Conservation (phyloP, 805 yeast species). For the Pichia nakasei region DNA sequence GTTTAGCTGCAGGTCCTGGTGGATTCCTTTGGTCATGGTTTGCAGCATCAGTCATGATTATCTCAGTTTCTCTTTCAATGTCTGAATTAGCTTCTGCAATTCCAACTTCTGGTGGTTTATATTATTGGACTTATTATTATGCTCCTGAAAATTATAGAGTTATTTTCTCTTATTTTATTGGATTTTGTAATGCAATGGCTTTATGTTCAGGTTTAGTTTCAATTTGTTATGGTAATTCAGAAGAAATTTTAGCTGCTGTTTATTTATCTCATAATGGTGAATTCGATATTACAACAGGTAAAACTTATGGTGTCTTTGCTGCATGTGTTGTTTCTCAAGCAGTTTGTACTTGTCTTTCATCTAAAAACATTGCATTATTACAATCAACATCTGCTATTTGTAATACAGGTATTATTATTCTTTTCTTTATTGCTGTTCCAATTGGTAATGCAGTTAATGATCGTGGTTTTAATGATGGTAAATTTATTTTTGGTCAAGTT, state of each 20-base stretch:
- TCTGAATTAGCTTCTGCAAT: slow-evolving; percentile 59
- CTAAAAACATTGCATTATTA: slow-evolving; percentile 45
- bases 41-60: slow-evolving; percentile 44
- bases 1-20: slow-evolving; percentile 53
- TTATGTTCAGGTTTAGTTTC: slow-evolving; percentile 59
- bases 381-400: slow-evolving; percentile 51
- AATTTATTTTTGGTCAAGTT: slow-evolving; percentile 46
- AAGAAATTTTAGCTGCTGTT: slow-evolving; percentile 50
- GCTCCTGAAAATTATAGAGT: slow-evolving; percentile 47
- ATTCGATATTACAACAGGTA: slow-evolving; percentile 45
- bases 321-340: slow-evolving; percentile 50
- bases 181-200: slow-evolving; percentile 60
- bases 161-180: slow-evolving; percentile 54
- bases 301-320: slow-evolving; percentile 55
- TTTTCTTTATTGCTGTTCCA: slow-evolving; percentile 58
- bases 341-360: slow-evolving; percentile 45
- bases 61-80: slow-evolving; percentile 53
- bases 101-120: slow-evolving; percentile 72
- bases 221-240: slow-evolving; percentile 61
- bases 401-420: slow-evolving; percentile 42
- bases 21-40: slow-evolving; percentile 71
- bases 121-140: slow-evolving; percentile 59
- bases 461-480: slow-evolving; percentile 37
- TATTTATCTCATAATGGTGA: slow-evolving; percentile 41
- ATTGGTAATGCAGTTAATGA: slow-evolving; percentile 39